A percentile compares a stretch with the other conserved stretches of the same genome.
Evolutionary conservation across 2,329 filamentous ascomycete genomes (phyloP).

Genomic region (Aspergillus pseudotamarii): DNA sequence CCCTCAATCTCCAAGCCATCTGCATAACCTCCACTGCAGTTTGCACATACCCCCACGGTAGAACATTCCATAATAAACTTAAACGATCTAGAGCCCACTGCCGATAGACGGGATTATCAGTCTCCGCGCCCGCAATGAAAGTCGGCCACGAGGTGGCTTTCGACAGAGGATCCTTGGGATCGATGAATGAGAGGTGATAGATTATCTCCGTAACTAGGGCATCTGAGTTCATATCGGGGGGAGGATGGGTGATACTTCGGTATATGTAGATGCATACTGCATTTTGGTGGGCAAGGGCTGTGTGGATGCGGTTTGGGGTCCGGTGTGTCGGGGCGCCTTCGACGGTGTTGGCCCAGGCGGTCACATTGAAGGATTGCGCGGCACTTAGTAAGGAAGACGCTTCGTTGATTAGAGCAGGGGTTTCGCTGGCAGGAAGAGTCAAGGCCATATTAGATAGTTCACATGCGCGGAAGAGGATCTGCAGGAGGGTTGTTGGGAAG

Average conservation of each 20-base stretch:
- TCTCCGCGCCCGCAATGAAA: conserved; percentile 12
- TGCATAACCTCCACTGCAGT: conserved; percentile 12
- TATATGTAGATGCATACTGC: neutral
- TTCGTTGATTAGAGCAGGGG: neutral
- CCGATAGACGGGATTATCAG: neutral
- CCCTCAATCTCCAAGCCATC: conserved; percentile 7
- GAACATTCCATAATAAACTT: neutral
- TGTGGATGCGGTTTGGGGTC: neutral
- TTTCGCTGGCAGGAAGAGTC: neutral
- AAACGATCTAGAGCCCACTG: conserved; percentile 3
- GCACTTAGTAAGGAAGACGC: neutral
- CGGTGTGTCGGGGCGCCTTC: neutral
- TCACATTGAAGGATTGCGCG: neutral
- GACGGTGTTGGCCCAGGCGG: neutral
- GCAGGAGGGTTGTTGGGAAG: conserved; percentile 4
- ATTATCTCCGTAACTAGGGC: neutral
- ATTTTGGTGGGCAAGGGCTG: neutral
- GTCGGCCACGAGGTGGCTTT: conserved; percentile 14
- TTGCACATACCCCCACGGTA: conserved; percentile 12
- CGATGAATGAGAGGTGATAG: neutral
- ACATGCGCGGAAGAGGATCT: conserved; percentile 10
- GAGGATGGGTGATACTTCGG: neutral
- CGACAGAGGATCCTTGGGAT: conserved; percentile 4
- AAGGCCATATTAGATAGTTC: neutral
- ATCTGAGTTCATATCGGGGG: neutral